Base-by-base conservation (phyloP, 2,329 filamentous ascomycete genomes). In the Knoxdaviesia capensis region DNA sequence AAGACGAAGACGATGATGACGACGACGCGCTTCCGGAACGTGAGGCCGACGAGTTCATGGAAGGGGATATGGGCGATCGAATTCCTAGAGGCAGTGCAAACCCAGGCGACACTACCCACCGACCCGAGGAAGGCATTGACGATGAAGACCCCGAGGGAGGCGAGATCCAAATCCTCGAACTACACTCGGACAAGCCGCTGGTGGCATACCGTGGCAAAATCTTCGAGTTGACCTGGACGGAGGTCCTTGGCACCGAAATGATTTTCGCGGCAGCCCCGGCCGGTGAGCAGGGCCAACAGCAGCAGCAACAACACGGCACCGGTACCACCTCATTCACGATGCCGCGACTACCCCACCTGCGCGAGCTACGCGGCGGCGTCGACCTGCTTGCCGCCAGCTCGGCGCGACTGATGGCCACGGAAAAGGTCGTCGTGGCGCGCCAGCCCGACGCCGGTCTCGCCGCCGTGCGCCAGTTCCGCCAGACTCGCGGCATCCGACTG, bases 171-270 rank as follows among this genome's bases (percentile, higher is more conserved):
- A 77, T 94, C 41, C 65, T 90, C n/a, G 85, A 84, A 31, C 66
- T 94, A 4, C 80, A 93, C 56, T 78, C 78, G 1, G 53, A 61
- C 3, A 79, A 81, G 40, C 88, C 88, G 0, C 63, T 94, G 31
- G 68, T 94, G 45, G 80, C 80, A 28, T 92, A 92, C 59, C 71
- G 79, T 44, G 81, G 80, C 31, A 73, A 78, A 47, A 63, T 92
- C 28, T 90, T 87, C 54, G 76, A 74, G 48, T 88, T 85, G 48
- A 63, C 74, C 38, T 96, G 88, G 88, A 71, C 74, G 7, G 75
- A 82, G 46, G 80, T 85, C 45, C 72, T 93, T 37, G 88, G 88
- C 34, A 93, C 86, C 0, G 84, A 92, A 49, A 63, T 87, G 48
- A 71, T 93, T 36, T 79, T 94, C 51, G 68, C 67, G 1, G 59